Base-by-base conservation (phyloP, 371 early-diverging fungal species). In the Mucor velutinosus region DNA sequence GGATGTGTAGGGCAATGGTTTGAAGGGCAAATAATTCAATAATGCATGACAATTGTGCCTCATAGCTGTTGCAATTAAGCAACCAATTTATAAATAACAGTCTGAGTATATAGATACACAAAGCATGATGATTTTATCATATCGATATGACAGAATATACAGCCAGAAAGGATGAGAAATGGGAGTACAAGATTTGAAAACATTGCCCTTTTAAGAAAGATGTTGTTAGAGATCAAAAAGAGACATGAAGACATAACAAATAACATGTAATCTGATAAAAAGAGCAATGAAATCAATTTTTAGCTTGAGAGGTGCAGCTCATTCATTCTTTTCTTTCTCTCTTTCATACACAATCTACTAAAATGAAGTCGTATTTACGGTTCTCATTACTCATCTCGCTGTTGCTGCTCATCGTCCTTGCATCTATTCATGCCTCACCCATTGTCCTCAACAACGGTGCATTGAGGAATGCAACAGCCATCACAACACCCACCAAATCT, bases 171-270 rank as follows among this genome's bases (percentile, higher is more conserved):
- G 19, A 19, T 33, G 23, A 21, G 8, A 58, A 32, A 23, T 23
- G 33, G 58, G 57, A 19, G 35, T 19, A 32, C 21, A 58, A 25
- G 23, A 25, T 12, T 25, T 23, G 51, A 45, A 60, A 64, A 64
- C 64, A 64, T 55, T 64, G 55, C 29, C 64, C 56, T n/a, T 64
- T 55, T 64, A 55, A 64, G 64, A 41, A 64, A 55, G n/a, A 41
- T 64, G 64, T 64, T 64, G 56, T 64, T 49, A 25, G 37, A 23
- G 19, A 17, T 53, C 32, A 33, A 53, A 53, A 63, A 35, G 39
- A 55, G 37, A 23, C 29, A 51, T 37, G 23, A 37, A 51, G 25
- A 30, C 15, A 19, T 25, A 39, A 37, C 27, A 19, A 53, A 62
- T 15, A 11, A 19, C 27, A 17, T 33, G 8, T 21, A 45, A 45